A percentile compares a stretch with the other conserved stretches of the same genome.
These are phyloP conservation scores for Zizania palustris DNA, from an alignment of 202 grass and related monocot species.

Conservation along the genomic window DNA sequence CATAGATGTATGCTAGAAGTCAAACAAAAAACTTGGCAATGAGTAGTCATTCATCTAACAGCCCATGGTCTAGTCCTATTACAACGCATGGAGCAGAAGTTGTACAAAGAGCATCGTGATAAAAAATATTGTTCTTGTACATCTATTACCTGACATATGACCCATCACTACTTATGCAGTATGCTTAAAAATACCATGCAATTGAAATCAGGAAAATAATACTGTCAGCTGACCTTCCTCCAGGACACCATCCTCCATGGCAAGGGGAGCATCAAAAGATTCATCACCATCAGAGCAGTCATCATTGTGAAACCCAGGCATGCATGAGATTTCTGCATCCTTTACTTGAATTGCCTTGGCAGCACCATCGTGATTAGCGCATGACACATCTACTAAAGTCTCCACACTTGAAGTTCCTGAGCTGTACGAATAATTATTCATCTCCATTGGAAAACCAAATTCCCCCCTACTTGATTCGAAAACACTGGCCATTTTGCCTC, in stretches of 20 bases:
- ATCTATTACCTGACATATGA: constrained; percentile 25
- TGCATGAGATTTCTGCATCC: constrained; percentile 40
- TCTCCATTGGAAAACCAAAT: constrained; percentile 44
- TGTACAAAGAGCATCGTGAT: constrained; percentile 3
- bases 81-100: constrained; percentile 15
- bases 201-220: constrained; percentile 27
- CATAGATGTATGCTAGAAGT: constrained; percentile 34
- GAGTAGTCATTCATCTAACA: not conserved
- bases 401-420: constrained; percentile 74
- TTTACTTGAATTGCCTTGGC: constrained; percentile 50
- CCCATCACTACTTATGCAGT: not conserved
- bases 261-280: constrained; percentile 54
- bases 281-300: constrained; percentile 67
- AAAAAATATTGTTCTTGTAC: constrained; percentile 6
- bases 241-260: constrained; percentile 47
- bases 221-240: constrained; percentile 60
- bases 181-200: constrained; percentile 15
- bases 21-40: constrained; percentile 31
- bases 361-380: constrained; percentile 40
- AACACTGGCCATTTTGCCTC: constrained; percentile 37
- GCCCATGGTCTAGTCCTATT: constrained; percentile 13
- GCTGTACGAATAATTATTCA: constrained; percentile 58
- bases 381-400: constrained; percentile 55
- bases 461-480: constrained; percentile 43
- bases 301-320: constrained; percentile 53